A percentile compares a stretch with the other conserved stretches of the same genome.
These are phyloP conservation scores for Saturnispora gosingensis DNA, from an alignment of 805 yeast genomes.

Conservation along the genomic window DNA sequence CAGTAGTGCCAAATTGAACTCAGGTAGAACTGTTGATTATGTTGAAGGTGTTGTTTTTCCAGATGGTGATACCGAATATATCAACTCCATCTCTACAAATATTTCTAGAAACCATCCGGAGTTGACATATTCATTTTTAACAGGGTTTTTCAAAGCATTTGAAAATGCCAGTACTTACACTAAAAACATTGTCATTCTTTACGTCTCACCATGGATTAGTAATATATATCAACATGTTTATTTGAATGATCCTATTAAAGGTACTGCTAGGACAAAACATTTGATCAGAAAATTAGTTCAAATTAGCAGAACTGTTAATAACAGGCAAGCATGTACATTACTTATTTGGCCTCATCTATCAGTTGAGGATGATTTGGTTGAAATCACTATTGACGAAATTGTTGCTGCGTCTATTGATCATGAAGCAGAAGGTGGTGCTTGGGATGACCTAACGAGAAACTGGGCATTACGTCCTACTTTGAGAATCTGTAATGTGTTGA, in stretches of 20 bases:
- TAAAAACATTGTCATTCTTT: conserved; percentile 35
- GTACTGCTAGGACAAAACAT: conserved; percentile 51
- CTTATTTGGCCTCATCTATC: conserved; percentile 62
- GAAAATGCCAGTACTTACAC: conserved; percentile 30
- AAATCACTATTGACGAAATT: conserved; percentile 60
- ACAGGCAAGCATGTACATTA: conserved; percentile 45
- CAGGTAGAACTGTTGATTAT: conserved; percentile 46
- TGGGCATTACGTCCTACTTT: conserved; percentile 58
- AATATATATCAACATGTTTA: conserved; percentile 54
- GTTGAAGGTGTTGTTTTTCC: conserved; percentile 62
- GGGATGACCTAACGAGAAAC: conserved; percentile 55
- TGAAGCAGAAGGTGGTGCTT: conserved; percentile 64
- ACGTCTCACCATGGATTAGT: conserved; percentile 66
- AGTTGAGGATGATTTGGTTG: conserved; percentile 48
- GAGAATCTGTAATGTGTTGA: conserved; percentile 60
- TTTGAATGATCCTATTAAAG: conserved; percentile 43
- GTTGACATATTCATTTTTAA: conserved; percentile 48
- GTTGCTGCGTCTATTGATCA: conserved; percentile 66
- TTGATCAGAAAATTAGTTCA: conserved; percentile 54
- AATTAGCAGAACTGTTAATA: conserved; percentile 42
- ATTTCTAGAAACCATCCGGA: conserved; percentile 50
- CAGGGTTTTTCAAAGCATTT: conserved; percentile 43
- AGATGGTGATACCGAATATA: conserved; percentile 52
- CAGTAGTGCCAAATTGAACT: conserved; percentile 47
- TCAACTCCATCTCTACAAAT: conserved; percentile 45